These are phyloP conservation scores for Cornus florida DNA, from an alignment of 148 eudicot species.

Conservation along the genomic window DNA sequence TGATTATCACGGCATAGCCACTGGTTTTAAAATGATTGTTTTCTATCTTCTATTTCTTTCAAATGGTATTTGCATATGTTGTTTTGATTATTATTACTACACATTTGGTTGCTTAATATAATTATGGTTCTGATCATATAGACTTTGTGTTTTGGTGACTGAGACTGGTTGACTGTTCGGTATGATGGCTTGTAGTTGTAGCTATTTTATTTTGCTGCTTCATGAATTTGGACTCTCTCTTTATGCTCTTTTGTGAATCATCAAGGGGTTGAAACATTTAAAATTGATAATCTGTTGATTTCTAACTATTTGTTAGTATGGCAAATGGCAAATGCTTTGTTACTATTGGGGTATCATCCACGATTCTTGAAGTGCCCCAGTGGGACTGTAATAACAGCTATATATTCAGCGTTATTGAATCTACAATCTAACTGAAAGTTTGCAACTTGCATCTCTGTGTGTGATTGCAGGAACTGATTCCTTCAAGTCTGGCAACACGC, in stretches of 20 bases:
- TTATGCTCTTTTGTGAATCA: no score
- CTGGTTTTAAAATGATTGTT: not conserved
- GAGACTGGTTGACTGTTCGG: no score
- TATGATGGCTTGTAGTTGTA: no score
- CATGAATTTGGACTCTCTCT: no score
- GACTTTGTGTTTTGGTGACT: not conserved
- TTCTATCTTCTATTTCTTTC: not conserved
- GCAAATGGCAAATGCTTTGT: no score
- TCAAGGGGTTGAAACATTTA: no score
- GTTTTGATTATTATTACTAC: not conserved
- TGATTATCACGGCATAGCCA: not conserved
- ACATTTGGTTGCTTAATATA: not conserved
- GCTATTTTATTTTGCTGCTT: no score
- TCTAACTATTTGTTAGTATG: no score
- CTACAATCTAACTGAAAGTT: slow-evolving; percentile 3
- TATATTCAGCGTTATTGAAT: not conserved
- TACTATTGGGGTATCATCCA: not conserved
- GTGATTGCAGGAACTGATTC: slow-evolving; percentile 55
- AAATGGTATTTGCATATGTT: no score
- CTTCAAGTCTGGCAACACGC: slow-evolving; percentile 33
- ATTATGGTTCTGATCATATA: not conserved
- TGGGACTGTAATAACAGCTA: not conserved
- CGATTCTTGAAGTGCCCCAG: not conserved
- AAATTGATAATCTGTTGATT: no score
- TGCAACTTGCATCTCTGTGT: not conserved